Conservation (phyloP, 2,329 filamentous ascomycete genomes). For the Alternaria burnsii region DNA sequence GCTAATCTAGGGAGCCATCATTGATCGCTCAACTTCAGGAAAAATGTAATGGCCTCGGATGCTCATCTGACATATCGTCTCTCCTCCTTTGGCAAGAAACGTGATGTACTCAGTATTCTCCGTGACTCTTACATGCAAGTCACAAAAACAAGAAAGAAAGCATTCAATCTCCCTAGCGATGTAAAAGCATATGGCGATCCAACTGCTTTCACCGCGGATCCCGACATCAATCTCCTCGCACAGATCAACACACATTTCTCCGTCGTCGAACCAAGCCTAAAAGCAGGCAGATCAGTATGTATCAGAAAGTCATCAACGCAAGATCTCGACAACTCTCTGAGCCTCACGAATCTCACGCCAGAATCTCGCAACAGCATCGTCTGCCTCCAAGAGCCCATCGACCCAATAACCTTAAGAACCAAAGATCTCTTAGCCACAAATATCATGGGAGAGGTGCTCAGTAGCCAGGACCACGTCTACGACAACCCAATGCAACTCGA, state of each 20-base stretch:
- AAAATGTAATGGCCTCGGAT: constrained; percentile 61
- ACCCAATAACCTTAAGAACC: constrained; percentile 50
- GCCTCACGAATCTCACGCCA: constrained; percentile 45
- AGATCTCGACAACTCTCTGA: constrained; percentile 47
- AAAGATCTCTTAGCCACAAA: constrained; percentile 52
- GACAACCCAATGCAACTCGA: constrained; percentile 22
- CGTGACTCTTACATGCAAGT: constrained; percentile 56
- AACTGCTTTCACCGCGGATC: constrained; percentile 54
- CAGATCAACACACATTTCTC: constrained; percentile 63
- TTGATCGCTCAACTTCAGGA: constrained; percentile 65
- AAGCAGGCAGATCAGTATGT: constrained; percentile 62
- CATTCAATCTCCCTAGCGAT: too few relatives aligned
- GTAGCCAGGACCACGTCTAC: constrained; percentile 25
- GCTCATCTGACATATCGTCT: constrained; percentile 70
- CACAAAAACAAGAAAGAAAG: too few relatives aligned
- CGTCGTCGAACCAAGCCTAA: constrained; percentile 57
- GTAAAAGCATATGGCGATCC: too few relatives aligned
- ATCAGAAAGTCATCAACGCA: constrained; percentile 61
- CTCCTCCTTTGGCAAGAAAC: constrained; percentile 38
- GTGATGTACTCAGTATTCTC: constrained; percentile 58
- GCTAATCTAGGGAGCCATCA: constrained; percentile 65
- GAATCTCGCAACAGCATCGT: constrained; percentile 42
- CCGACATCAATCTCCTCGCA: constrained; percentile 54
- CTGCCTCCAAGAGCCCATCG: constrained; percentile 56
- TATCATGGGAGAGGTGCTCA: constrained; percentile 54